Base-by-base conservation (phyloP, 352 stramenopile genomes). In the Lagenidium giganteum region DNA sequence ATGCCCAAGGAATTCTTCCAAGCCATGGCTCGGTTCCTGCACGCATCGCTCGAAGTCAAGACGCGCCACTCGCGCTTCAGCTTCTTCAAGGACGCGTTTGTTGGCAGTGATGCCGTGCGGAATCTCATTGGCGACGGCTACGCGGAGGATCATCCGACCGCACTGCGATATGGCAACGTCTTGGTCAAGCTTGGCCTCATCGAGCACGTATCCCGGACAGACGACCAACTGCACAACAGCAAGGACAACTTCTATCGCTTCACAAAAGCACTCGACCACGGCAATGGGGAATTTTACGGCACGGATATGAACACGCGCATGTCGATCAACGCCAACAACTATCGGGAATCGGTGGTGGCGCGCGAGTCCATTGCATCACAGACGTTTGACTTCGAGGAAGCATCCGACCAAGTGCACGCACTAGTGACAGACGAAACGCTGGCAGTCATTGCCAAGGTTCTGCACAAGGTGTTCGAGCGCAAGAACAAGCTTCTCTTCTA, bases 401-500 rank as follows among this genome's bases (percentile, higher is more conserved):
- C 82, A 4, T 86, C 76, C 4, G 71, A 90, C 40, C 67, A 93
- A 42, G 81, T 88, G 12, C 74, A 92, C 45, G 78, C 82, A 23
- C 63, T 93, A 5, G 74, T 88, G 30, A 89, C 82, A n/a, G 82
- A 92, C 33, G 82, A 93, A 47, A 53, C 64, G 31, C 59, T 93
- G 12, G 57, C 63, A 6, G 61, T 89, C 31, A 25, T 92, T 14
- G 55, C 76, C 3, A 72, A 70, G 25, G 72, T 93, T 36, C 59
- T 93, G 26, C 67, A 82, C 61, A 87, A 83, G 41, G 65, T 90
- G 27, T 89, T 93, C 32, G 79, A 91, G 56, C 81, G 76, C 55
- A 93, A 87, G 54, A 91, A 91, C 72, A 93, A 93, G 42, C 38
- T 93, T 35, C 63, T 93, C 34, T 87, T 83, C 41, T 91, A 93